Evolutionary conservation across 345 rosid species (phyloP).

Genomic region (Adansonia digitata): DNA sequence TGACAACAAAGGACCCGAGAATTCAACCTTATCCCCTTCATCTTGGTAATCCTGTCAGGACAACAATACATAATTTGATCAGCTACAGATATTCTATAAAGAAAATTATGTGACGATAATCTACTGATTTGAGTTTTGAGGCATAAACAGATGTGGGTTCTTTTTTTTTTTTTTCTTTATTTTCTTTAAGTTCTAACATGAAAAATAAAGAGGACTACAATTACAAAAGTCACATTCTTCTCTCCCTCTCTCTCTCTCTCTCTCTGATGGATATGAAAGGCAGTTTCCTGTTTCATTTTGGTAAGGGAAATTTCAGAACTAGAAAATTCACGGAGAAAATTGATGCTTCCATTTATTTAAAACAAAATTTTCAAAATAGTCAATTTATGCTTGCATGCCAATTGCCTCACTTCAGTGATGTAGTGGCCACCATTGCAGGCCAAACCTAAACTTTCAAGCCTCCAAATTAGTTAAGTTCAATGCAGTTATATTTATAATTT

Average conservation of each 20-base stretch:
- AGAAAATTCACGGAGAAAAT: neutral
- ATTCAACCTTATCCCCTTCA: constrained; percentile 69
- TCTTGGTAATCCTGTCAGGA: constrained; percentile 54
- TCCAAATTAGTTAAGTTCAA: neutral
- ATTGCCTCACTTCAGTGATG: neutral
- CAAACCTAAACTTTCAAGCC: neutral
- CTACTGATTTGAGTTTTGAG: neutral
- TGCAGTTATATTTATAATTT: neutral
- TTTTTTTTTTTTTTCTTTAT: neutral
- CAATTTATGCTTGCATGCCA: neutral
- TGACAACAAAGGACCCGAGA: constrained; percentile 85
- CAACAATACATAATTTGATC: neutral
- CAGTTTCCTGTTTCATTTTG: neutral
- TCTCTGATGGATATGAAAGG: neutral
- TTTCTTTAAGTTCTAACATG: neutral
- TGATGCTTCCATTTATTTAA: neutral
- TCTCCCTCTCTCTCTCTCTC: neutral
- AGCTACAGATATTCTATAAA: neutral
- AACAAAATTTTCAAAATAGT: neutral
- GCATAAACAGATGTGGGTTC: neutral
- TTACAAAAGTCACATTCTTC: neutral
- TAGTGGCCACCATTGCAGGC: neutral
- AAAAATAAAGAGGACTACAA: neutral
- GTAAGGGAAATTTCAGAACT: neutral
- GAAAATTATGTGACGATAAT: neutral